These are phyloP conservation scores for Canavalia ensiformis DNA, from an alignment of 306 rosid genomes.

Conservation along the genomic window DNA sequence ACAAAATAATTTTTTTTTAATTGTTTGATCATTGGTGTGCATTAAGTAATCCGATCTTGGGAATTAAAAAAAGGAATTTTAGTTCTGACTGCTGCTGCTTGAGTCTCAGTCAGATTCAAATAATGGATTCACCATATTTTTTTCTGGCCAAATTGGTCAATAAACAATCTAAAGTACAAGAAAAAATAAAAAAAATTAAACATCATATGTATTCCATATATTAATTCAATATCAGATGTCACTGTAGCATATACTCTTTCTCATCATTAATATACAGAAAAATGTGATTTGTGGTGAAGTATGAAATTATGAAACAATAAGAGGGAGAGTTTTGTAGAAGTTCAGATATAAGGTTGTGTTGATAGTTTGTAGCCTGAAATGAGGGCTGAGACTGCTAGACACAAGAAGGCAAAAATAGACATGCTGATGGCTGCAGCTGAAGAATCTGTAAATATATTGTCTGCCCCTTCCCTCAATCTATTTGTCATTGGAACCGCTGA, in stretches of 20 bases:
- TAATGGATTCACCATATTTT: not conserved
- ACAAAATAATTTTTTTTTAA: not conserved
- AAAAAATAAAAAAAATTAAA: not conserved
- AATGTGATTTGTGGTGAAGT: conserved; percentile 28
- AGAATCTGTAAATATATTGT: conserved; percentile 75
- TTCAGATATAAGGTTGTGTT: conserved; percentile 66
- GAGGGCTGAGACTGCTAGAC: conserved; percentile 61
- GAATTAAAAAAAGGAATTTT: not conserved
- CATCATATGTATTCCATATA: conserved; percentile 16
- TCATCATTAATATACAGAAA: conserved; percentile 41
- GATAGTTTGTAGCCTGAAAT: conserved; percentile 76
- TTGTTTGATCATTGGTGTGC: not conserved
- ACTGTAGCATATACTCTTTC: conserved; percentile 29
- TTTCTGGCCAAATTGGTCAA: conserved; percentile 30
- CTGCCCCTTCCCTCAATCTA: conserved; percentile 69
- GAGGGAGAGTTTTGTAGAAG: not conserved
- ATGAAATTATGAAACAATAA: conserved; percentile 35
- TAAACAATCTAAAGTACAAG: conserved; percentile 9
- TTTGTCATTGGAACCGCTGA: conserved; percentile 74
- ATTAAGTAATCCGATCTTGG: not conserved
- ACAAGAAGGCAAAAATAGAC: conserved; percentile 73
- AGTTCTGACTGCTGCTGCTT: not conserved
- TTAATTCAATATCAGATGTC: conserved; percentile 31
- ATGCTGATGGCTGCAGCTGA: conserved; percentile 75
- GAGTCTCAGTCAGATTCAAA: conserved; percentile 2